phyloP scores from a whole-genome alignment of 2,329 filamentous ascomycete genomes.

The Fusarium bactridioides region DNA sequence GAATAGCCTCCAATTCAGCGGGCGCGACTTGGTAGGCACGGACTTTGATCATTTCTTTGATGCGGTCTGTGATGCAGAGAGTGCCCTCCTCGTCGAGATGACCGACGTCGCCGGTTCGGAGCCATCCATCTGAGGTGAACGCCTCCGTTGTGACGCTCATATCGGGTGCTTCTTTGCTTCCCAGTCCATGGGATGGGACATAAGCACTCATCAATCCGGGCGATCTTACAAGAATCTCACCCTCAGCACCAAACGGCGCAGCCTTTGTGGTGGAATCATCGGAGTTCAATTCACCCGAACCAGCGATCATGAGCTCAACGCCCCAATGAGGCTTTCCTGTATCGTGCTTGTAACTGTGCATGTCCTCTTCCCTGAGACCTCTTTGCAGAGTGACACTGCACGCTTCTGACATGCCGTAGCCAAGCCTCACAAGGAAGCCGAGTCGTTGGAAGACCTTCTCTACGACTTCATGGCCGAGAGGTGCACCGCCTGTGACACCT shows the following conservation, averaged over 20 bases:
- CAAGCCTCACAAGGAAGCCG: conserved; percentile 62
- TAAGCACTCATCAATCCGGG: conserved; percentile 75
- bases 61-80: conserved; percentile 74
- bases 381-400: conserved; percentile 71
- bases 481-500: conserved; percentile 70
- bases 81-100: conserved; percentile 62
- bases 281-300: conserved; percentile 49
- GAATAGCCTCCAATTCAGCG: conserved; percentile 55
- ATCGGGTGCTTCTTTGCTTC: conserved; percentile 37
- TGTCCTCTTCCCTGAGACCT: conserved; percentile 58
- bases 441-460: conserved; percentile 67
- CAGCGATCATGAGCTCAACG: conserved; percentile 71
- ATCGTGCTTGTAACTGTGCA: conserved; percentile 62
- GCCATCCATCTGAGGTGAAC: conserved; percentile 66
- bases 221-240: conserved; percentile 71
- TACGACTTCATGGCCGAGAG: conserved; percentile 62
- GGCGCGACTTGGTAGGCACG: conserved; percentile 68
- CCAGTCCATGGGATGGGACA: conserved; percentile 62
- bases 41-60: conserved; percentile 73
- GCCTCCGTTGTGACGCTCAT: conserved; percentile 50
- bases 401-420: conserved; percentile 79
- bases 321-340: conserved; percentile 72
- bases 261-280: conserved; percentile 40
- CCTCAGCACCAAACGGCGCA: conserved; percentile 59
- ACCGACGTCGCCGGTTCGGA: conserved; percentile 76